Conservation (phyloP, 129 eudicot genomes). For the Helichrysum umbraculigerum region DNA sequence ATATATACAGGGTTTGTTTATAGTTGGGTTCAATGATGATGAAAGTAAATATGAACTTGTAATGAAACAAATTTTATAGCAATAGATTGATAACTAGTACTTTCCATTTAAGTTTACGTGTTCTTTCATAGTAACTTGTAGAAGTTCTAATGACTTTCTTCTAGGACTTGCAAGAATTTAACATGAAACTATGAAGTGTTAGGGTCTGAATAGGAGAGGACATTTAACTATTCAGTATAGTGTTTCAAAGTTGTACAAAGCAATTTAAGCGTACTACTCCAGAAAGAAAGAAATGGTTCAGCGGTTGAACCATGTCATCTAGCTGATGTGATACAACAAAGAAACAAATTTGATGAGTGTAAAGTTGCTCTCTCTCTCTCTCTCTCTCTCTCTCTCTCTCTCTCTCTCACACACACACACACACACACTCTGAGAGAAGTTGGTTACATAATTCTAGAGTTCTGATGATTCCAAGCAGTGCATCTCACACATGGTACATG, state of each 20-base stretch:
- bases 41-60: conserved; percentile 1
- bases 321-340: background rate
- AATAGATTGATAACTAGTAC: background rate
- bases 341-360: background rate
- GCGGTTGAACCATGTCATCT: background rate
- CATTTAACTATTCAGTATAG: background rate
- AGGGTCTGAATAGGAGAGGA: background rate
- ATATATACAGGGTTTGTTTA: background rate
- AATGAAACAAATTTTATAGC: background rate
- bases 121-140: background rate
- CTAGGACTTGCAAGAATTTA: background rate
- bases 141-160: background rate
- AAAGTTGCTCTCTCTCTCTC: background rate
- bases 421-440: background rate
- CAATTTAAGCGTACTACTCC: background rate
- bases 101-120: background rate
- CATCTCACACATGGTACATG: background rate
- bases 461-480: background rate
- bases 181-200: background rate
- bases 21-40: background rate
- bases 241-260: background rate
- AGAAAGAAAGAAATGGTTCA: background rate
- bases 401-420: background rate
- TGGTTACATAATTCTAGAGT: background rate
- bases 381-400: background rate